Evolutionary conservation across 441 rosid species (phyloP), one percentile per base, ranked within the genome.

Genomic region (Lepidium campestre): DNA sequence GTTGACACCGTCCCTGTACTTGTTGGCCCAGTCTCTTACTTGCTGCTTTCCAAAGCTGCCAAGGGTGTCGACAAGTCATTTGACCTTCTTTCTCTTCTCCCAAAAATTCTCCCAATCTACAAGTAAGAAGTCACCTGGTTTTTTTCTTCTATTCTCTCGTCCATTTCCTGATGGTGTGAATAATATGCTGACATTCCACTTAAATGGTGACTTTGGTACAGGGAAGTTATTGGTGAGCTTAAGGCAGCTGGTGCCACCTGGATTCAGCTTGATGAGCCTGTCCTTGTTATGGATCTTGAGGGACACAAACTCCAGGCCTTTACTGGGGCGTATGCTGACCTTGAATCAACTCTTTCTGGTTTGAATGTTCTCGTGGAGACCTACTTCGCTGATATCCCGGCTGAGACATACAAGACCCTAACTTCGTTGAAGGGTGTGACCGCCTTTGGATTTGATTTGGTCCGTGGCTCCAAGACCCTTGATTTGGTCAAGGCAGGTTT

Each of bases 161-260:
- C 35, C 23, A 44, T 54, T 25, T 14, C 20, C 44, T 65, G 59
- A 58, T 34, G 18, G 22, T 7, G 31, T 66, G 36, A 41, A 55
- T 64, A 20, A 35, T 22, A 44, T n/a, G 64, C 54, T 72, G 53
- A 78, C 71, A 18, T 68, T 40, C 32, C 60, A 31, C 68, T 39
- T 5, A 11, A 3, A 65, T 64, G 44, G 17, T 41, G 46, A 54
- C 32, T 53, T 44, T 63, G 29, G 54, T 71, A 31, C 75, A 93
- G 99, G 87, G 96, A 93, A 74, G 97, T 91, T 74, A 71, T 93
- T 14, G 58, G 88, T 23, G 97, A 93, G 82, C 96, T 93, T 72
- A 91, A 93, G 81, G 97, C 82, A 37, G 96, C 97, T 77, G 96
- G 99, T 78, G 97, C 99, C 67, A 76, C 96, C 75, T 87, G 96